These are phyloP conservation scores for Gaeumannomyces sp. DNA, from an alignment of 2,329 filamentous ascomycete genomes.

Conservation along the genomic window DNA sequence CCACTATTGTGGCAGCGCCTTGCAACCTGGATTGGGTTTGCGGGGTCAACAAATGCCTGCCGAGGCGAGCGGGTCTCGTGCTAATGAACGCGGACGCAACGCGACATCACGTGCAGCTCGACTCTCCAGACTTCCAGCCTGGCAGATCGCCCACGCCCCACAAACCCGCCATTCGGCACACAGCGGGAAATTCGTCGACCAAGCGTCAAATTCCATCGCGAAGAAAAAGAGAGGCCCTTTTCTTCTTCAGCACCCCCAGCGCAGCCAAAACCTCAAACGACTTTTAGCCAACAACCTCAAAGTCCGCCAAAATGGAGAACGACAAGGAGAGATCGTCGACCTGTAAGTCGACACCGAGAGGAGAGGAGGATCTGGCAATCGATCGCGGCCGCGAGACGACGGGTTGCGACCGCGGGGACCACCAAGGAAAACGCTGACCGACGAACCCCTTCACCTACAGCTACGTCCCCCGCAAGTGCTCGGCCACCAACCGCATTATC, in stretches of 20 bases:
- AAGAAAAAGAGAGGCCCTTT: background rate
- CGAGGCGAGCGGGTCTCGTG: background rate
- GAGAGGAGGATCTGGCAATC: conserved; percentile 9
- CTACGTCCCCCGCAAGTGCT: conserved; percentile 99
- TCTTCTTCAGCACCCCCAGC: background rate
- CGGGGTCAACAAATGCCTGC: background rate
- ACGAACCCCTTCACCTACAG: conserved; percentile 36
- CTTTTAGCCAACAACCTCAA: conserved; percentile 24
- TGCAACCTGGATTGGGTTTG: background rate
- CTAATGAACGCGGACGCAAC: background rate
- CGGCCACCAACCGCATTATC: conserved; percentile 99
- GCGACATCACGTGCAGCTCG: background rate
- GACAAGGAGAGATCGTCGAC: conserved; percentile 96
- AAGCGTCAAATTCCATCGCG: background rate
- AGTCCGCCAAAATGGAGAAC: conserved; percentile 87
- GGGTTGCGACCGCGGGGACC: conserved; percentile 11
- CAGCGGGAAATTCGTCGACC: background rate
- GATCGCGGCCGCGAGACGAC: conserved; percentile 2
- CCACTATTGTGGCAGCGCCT: background rate
- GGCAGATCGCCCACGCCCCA: background rate
- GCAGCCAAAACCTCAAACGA: background rate
- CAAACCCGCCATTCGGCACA: background rate
- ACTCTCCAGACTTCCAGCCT: background rate
- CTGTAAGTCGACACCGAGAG: conserved; percentile 59
- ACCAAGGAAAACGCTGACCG: conserved; percentile 5